Conservation (phyloP, 148 eudicot species). For the Fagopyrum tataricum region DNA sequence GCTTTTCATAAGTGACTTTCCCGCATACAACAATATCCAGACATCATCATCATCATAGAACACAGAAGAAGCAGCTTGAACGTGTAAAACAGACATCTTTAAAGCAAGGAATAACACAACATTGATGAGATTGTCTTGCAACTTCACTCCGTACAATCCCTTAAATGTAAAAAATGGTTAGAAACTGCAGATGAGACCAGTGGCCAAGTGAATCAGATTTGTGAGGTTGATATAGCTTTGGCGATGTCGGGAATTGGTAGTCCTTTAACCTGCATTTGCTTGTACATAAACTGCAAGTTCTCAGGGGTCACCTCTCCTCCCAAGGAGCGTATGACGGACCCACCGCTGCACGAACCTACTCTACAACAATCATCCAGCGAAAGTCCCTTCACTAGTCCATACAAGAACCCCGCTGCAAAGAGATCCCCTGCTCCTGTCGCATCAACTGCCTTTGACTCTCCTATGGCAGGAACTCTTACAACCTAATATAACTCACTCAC, state of each 20-base stretch:
- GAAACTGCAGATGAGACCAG: background rate
- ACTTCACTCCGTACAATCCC: background rate
- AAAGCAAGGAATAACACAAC: background rate
- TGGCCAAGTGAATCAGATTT: background rate
- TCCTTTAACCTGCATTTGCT: slow-evolving; percentile 73
- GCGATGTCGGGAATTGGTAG: slow-evolving; percentile 36
- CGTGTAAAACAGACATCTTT: background rate
- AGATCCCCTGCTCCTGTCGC: slow-evolving; percentile 99
- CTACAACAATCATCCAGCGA: slow-evolving; percentile 82
- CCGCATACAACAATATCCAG: too few species aligned
- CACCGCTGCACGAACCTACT: slow-evolving; percentile 90
- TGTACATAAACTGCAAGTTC: slow-evolving; percentile 94
- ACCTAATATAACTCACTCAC: slow-evolving; percentile 27
- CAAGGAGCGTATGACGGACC: slow-evolving; percentile 80
- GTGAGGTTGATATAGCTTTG: slow-evolving; percentile 1
- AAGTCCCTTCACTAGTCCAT: slow-evolving; percentile 77
- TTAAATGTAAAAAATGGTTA: slow-evolving; percentile 7
- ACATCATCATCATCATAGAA: background rate
- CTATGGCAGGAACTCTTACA: slow-evolving; percentile 72
- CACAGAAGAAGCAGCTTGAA: background rate
- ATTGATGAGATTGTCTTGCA: background rate
- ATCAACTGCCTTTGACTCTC: slow-evolving; percentile 62
- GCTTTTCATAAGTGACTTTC: too few species aligned
- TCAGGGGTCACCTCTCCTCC: slow-evolving; percentile 88
- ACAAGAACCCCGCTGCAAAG: slow-evolving; percentile 88